phyloP scores from a whole-genome alignment of 305 asterid species.

The Fraxinus xanthoxyloides region DNA sequence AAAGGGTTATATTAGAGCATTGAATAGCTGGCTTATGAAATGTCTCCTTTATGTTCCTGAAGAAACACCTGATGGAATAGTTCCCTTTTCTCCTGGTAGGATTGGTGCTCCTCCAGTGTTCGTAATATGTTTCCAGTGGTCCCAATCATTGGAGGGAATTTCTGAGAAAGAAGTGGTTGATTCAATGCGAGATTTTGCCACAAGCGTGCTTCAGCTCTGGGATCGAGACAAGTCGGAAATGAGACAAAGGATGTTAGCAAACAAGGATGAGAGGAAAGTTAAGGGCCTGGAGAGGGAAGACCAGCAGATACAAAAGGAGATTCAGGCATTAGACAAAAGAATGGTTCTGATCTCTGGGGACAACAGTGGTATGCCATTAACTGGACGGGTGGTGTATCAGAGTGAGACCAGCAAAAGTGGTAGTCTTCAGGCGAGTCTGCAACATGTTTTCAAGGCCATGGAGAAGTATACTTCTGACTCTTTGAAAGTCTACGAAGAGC shows the following conservation, averaged over 20 bases:
- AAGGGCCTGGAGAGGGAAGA: slow-evolving; percentile 85
- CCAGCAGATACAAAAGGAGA: slow-evolving; percentile 78
- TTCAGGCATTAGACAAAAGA: slow-evolving; percentile 72
- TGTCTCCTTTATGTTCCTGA: slow-evolving; percentile 91
- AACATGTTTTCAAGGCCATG: slow-evolving; percentile 79
- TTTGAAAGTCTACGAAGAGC: slow-evolving; percentile 70
- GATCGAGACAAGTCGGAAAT: slow-evolving; percentile 72
- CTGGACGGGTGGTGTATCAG: slow-evolving; percentile 69
- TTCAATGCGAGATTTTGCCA: slow-evolving; percentile 67
- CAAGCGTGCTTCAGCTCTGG: slow-evolving; percentile 73
- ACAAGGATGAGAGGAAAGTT: slow-evolving; percentile 70
- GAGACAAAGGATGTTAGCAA: slow-evolving; percentile 65
- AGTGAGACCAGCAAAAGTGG: slow-evolving; percentile 72
- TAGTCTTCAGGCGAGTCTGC: slow-evolving; percentile 68
- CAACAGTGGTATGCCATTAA: slow-evolving; percentile 44
- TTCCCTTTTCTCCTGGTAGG: slow-evolving; percentile 89
- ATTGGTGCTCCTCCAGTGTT: slow-evolving; percentile 91
- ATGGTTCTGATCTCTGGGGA: slow-evolving; percentile 52
- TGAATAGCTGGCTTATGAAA: slow-evolving; percentile 89
- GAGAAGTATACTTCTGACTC: slow-evolving; percentile 63
- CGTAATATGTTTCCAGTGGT: slow-evolving; percentile 80
- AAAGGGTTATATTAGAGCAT: slow-evolving; percentile 64
- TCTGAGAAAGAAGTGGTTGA: slow-evolving; percentile 85
- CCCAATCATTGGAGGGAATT: slow-evolving; percentile 67
- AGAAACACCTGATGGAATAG: slow-evolving; percentile 83